These are phyloP conservation scores for Eucalyptus victrix DNA, from an alignment of 345 rosid genomes.

Conservation along the genomic window DNA sequence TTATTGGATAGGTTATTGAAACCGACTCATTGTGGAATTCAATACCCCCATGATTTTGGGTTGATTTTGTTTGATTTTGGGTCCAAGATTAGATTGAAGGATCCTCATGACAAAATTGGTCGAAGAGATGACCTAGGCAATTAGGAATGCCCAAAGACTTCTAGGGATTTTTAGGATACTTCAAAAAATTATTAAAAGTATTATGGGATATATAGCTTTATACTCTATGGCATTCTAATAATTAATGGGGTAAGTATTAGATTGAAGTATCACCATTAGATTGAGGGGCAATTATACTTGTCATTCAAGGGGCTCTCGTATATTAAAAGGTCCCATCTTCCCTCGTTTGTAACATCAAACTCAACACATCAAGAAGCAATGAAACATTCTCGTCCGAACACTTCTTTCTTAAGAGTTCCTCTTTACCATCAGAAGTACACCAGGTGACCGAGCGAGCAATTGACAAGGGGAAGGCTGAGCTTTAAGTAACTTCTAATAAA, in stretches of 20 bases:
- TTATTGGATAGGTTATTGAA: too few relatives aligned
- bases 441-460: too few relatives aligned
- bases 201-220: not conserved
- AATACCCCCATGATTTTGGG: not conserved
- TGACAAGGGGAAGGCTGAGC: not conserved
- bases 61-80: too few relatives aligned
- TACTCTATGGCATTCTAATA: not conserved
- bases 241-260: not conserved
- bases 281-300: not conserved
- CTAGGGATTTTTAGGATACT: accelerated
- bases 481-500: too few relatives aligned
- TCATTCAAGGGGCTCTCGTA: not conserved
- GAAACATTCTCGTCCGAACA: not conserved
- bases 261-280: not conserved
- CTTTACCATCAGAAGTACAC: too few relatives aligned
- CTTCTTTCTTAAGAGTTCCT: not conserved
- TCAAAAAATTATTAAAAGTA: not conserved
- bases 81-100: too few relatives aligned
- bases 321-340: not conserved
- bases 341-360: not conserved
- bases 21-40: not conserved
- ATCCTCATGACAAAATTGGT: not conserved
- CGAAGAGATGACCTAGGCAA: accelerated
- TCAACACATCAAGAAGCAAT: not conserved
- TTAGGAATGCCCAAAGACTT: not conserved